Percentiles rank a stretch among this genome's conserved stretches.
Evolutionary conservation across 495 filamentous ascomycete genomes (phyloP).

Genomic region (Copromyces sp.): DNA sequence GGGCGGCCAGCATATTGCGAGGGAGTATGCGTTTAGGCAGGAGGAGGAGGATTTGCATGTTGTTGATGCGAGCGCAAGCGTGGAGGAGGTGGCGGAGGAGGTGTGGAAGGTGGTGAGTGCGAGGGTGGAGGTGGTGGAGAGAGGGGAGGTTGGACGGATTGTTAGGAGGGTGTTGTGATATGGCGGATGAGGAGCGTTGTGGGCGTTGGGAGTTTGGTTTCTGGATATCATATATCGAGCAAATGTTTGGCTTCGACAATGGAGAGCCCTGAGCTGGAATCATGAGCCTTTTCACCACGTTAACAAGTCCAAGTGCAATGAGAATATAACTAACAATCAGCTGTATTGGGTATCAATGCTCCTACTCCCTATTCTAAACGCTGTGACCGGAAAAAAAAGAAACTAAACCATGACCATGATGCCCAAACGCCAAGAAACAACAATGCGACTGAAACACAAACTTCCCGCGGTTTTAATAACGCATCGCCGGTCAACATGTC

Average conservation of each 20-base stretch:
- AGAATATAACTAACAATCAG: neutral
- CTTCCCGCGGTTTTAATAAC: neutral
- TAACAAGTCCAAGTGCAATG: neutral
- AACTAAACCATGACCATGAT: neutral
- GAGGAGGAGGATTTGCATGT: slow-evolving; percentile 46
- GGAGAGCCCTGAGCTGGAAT: neutral
- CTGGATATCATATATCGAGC: neutral
- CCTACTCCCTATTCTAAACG: neutral
- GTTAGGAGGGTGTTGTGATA: slow-evolving; percentile 31
- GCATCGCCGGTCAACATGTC: neutral
- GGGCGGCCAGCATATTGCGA: neutral
- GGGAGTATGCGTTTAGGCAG: slow-evolving; percentile 35
- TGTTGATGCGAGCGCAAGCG: slow-evolving; percentile 39
- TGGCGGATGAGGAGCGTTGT: neutral
- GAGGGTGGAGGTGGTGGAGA: slow-evolving; percentile 36
- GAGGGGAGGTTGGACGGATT: slow-evolving; percentile 34
- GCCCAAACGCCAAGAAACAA: neutral
- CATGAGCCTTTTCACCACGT: neutral
- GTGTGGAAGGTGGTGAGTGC: slow-evolving; percentile 39
- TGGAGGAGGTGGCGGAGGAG: slow-evolving; percentile 42
- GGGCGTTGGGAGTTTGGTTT: neutral
- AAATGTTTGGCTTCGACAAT: too few relatives aligned
- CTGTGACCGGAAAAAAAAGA: neutral
- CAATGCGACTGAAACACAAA: neutral
- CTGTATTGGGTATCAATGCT: neutral